phyloP scores from a whole-genome alignment of 1,284 basidiomycete genomes.

The Neotropicomus parvogracilis region DNA sequence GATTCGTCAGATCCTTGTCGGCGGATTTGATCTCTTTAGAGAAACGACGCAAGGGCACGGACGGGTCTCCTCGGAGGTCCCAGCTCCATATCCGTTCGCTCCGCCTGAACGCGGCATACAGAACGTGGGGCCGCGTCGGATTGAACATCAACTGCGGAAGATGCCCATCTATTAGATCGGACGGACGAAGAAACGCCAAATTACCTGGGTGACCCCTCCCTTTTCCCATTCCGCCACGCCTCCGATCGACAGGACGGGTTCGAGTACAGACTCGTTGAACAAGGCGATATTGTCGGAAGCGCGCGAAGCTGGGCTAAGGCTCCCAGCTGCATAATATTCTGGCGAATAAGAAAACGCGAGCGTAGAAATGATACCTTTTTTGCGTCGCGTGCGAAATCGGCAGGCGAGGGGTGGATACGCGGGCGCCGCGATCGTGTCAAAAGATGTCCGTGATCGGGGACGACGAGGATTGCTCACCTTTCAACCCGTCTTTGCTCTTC shows the following conservation, averaged over 20 bases:
- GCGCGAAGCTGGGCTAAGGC: slow-evolving; percentile 48
- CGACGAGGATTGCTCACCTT: slow-evolving; percentile 30
- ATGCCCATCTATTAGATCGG: no score
- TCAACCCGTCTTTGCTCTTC: slow-evolving; percentile 79
- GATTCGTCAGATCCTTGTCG: slow-evolving; percentile 53
- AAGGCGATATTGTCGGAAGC: slow-evolving; percentile 65
- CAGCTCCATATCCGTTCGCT: slow-evolving; percentile 65
- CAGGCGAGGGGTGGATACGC: no score
- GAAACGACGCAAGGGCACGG: slow-evolving; percentile 44
- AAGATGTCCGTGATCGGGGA: slow-evolving; percentile 30
- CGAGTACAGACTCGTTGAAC: slow-evolving; percentile 62
- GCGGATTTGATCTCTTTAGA: slow-evolving; percentile 3
- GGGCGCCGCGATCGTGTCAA: no score
- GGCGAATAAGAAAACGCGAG: slow-evolving; percentile 67
- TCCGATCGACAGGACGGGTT: slow-evolving; percentile 61
- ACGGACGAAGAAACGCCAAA: slow-evolving; percentile 9
- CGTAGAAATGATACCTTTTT: slow-evolving; percentile 79
- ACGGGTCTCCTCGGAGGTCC: slow-evolving; percentile 67
- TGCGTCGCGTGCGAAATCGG: no score
- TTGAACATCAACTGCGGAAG: slow-evolving; percentile 73
- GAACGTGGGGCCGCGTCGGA: slow-evolving; percentile 61
- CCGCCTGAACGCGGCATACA: slow-evolving; percentile 78
- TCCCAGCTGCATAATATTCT: slow-evolving; percentile 73
- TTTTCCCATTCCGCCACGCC: slow-evolving; percentile 25
- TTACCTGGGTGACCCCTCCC: slow-evolving; percentile 63